Base-by-base conservation (phyloP, 257 asterid species). In the Haberlea rhodopensis region DNA sequence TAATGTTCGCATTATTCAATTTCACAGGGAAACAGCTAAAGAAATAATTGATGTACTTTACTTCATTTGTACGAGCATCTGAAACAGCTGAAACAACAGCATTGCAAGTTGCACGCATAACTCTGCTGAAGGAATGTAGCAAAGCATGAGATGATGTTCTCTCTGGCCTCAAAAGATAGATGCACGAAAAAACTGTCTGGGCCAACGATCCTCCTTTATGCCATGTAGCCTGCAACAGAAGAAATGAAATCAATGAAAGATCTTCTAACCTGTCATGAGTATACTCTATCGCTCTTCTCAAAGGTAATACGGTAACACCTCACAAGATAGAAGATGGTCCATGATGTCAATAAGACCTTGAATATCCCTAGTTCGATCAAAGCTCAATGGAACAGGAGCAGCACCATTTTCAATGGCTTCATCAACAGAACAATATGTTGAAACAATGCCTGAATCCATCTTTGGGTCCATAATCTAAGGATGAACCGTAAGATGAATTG, bases 401-500 rank as follows among this genome's bases (percentile, higher is more conserved):
- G 94, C 99, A 71, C 94, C 97, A 72, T 79, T 80, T 67, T 94
- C 97, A 65, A 94, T 90, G 79, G 99, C 97, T 82, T 94, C 99
- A 53, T 90, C 97, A 72, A 94, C 85, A 32, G 99, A 94, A 74
- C 74, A 90, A 76, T 84, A 94, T 57, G 96, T 84, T 48, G 95
- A 83, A 58, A 94, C 95, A 75, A 94, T 94, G 62, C 99, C 99
- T 54, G 99, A 94, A 79, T 94, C 99, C 99, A 94, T 94, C 95
- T 94, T 90, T 60, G 97, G 96, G 77, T 94, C 99, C 99, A 94
- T 94, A 76, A 94, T 90, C 99, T 94, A 68, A n/a, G n/a, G n/a
- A n/a, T n/a, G n/a, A n/a, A n/a, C n/a, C n/a, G n/a, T n/a, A 71
- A 74, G 64, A 67, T 21, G 56, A 59, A 75, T n/a, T 28, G 54